Evolutionary conservation across 768 basidiomycete species (phyloP), one percentile per base, ranked within the genome.

Genomic region (Leucosporidium yakuticum): DNA sequence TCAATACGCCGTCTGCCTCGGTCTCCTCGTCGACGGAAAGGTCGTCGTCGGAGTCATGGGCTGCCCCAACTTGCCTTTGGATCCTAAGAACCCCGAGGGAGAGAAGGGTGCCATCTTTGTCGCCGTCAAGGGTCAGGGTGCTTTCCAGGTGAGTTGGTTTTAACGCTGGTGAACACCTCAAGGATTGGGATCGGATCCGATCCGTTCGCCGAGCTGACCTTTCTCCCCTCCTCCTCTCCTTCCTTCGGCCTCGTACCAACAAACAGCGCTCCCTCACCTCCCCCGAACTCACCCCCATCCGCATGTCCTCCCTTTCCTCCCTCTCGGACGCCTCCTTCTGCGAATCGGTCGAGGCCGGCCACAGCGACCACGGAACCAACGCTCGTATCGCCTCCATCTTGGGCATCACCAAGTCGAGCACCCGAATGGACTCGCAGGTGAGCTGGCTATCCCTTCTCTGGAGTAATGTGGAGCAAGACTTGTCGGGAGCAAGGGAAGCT

Each of bases 1-100:
- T 66, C 93, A 96, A 78, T 96, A 91, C 76, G 92, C 92, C 7
- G 90, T 96, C 25, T 95, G 93, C 78, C 80, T 96, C 15, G 88
- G 91, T 0, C 81, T 96, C 63, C 85, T 95, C 75, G 82, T 90
- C 53, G 86, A 93, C 70, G 83, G 88, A 0, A 78, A 86, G 61
- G 89, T 91, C 47, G 82, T 90, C 76, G 81, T 96, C 4, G 92
- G 90, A 8, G 85, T 93, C 23, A 87, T 93, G 72, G 92, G 91
- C 11, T 96, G 94, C 78, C 95, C 95, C 1, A 99, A 99, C 78
- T 82, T 98, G 23, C 88, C 86, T 15, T 79, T 85, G 49, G 81
- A 85, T 73, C 78, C 80, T 5, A 71, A 78, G 1, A 78, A 83
- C 48, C 84, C 87, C 5, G 81, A 86, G 15, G 84, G 84, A 17